Conservation (phyloP, 768 basidiomycete species). For the Cyathus striatus region DNA sequence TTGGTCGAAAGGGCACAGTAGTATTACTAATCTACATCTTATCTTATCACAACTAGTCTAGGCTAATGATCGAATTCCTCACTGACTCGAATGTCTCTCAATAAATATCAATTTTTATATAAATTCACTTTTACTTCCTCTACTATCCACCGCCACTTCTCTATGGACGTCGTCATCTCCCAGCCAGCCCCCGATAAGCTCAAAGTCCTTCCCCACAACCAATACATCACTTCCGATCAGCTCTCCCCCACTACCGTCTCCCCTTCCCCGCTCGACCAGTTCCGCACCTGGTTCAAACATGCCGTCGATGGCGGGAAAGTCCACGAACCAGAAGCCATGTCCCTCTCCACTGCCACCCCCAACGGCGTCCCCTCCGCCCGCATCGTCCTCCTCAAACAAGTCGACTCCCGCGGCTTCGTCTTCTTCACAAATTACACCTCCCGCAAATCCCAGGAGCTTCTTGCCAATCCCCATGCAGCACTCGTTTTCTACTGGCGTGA, state of each 20-base stretch:
- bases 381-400: conserved; percentile 87
- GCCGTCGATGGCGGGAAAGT: conserved; percentile 50
- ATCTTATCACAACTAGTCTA: no score
- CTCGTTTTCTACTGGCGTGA: conserved; percentile 92
- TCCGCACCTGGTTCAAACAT: conserved; percentile 80
- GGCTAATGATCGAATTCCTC: no score
- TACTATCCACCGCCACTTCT: neutral
- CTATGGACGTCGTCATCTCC: conserved; percentile 39
- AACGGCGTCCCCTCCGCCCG: conserved; percentile 81
- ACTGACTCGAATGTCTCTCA: no score
- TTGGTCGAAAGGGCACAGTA: no score
- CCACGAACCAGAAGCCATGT: conserved; percentile 87
- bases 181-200: conserved; percentile 48
- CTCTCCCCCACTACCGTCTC: conserved; percentile 58
- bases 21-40: no score
- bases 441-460: conserved; percentile 82
- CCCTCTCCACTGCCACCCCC: conserved; percentile 67
- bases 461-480: conserved; percentile 72
- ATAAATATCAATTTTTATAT: neutral
- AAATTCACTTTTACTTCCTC: neutral
- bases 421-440: conserved; percentile 98
- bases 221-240: conserved; percentile 65
- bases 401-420: conserved; percentile 85
- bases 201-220: conserved; percentile 66
- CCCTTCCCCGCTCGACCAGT: conserved; percentile 76